Evolutionary conservation across 495 filamentous ascomycete species (phyloP).

Genomic region (Mytilinidion resinicola): DNA sequence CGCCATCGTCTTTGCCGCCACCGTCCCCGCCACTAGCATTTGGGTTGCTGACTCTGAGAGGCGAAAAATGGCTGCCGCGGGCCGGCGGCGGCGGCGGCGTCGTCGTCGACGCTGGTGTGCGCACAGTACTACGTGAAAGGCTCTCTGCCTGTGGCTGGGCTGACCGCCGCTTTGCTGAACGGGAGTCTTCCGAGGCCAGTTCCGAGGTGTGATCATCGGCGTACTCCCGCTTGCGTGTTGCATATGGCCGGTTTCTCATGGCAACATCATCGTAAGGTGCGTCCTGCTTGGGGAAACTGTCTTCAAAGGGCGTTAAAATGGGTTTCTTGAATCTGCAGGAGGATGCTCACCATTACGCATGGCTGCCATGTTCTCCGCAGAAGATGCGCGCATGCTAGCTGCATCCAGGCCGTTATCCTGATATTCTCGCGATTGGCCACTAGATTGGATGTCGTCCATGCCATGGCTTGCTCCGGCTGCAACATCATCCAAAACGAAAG

Average conservation of each 20-base stretch:
- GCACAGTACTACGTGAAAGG: not conserved
- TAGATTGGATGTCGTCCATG: too few species aligned
- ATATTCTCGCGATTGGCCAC: not conserved
- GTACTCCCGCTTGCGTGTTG: not conserved
- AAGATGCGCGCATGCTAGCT: constrained; percentile 1
- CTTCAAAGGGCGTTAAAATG: too few species aligned
- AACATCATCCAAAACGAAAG: too few species aligned
- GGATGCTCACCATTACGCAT: constrained; percentile 3
- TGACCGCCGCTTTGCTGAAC: not conserved
- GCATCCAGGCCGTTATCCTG: not conserved
- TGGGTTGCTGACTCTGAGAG: not conserved
- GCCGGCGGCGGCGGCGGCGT: not conserved
- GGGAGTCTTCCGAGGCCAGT: not conserved
- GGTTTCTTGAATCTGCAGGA: too few species aligned
- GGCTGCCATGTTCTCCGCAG: constrained; percentile 2
- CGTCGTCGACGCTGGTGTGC: not conserved
- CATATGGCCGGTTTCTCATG: not conserved
- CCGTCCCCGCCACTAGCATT: not conserved
- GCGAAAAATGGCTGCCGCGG: not conserved
- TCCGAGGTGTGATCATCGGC: not conserved
- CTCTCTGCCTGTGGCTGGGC: not conserved
- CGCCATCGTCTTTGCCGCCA: not conserved
- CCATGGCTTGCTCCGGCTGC: too few species aligned
- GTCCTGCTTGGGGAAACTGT: not conserved
- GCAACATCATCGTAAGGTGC: not conserved